Evolutionary conservation across 2,329 filamentous ascomycete species (phyloP).

Genomic region (Cephalotrichum gorgonifer): DNA sequence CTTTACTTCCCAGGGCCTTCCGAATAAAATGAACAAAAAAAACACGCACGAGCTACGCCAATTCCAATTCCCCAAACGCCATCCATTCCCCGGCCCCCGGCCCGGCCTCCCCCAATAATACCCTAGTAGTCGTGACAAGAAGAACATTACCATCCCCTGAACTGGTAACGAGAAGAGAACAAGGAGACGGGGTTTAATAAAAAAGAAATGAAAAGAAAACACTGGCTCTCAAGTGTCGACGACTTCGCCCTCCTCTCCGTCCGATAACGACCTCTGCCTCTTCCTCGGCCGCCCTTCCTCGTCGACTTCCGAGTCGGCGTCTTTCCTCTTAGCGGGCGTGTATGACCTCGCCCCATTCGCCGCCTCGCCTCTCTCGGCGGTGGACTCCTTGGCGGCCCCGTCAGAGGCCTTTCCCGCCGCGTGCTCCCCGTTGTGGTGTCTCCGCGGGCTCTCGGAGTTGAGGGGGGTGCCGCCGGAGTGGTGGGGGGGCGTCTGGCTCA

Average conservation of each 20-base stretch:
- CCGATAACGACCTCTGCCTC: neutral
- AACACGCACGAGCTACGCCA: neutral
- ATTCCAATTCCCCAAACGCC: neutral
- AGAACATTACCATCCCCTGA: neutral
- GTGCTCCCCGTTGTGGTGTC: neutral
- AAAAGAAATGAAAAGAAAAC: neutral
- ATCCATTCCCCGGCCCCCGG: neutral
- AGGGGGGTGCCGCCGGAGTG: neutral
- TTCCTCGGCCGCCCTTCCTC: conserved; percentile 2
- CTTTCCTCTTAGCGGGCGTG: conserved; percentile 3
- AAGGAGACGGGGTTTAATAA: neutral
- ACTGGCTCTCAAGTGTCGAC: neutral
- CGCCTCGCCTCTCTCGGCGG: neutral
- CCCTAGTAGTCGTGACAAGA: neutral
- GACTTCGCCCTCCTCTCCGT: conserved; percentile 4
- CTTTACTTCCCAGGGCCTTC: no score
- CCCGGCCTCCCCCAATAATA: neutral
- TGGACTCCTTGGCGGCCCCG: neutral
- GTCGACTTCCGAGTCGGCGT: neutral
- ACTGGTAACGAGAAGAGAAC: neutral
- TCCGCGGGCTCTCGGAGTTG: neutral
- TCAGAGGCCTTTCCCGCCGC: neutral
- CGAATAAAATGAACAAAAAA: no score
- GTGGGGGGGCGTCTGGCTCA: conserved; percentile 3
- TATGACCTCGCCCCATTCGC: neutral